Evolutionary conservation across 1,284 basidiomycete genomes (phyloP).

Genomic region (Moesziomyces parantarcticus): DNA sequence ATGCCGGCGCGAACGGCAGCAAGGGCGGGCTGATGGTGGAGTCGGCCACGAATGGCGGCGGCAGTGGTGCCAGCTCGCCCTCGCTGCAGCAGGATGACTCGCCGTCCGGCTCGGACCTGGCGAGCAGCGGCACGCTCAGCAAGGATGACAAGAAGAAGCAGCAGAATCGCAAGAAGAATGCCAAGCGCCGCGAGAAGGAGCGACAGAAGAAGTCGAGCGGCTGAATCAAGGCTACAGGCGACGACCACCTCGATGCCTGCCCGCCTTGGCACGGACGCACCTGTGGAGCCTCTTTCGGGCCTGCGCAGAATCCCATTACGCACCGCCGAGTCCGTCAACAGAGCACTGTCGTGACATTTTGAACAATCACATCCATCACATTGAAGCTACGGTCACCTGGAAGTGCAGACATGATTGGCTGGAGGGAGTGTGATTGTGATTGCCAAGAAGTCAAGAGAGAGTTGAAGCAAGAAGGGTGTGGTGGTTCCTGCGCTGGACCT

Average conservation of each 20-base stretch:
- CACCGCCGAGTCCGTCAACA: not conserved
- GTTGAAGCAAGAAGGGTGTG: not conserved
- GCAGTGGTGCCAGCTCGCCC: slow-evolving; percentile 29
- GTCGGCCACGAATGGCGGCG: slow-evolving; percentile 1
- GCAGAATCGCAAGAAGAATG: slow-evolving; percentile 47
- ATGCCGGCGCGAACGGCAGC: slow-evolving; percentile 2
- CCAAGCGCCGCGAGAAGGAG: slow-evolving; percentile 46
- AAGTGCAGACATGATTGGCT: not conserved
- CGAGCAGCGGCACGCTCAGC: slow-evolving; percentile 31
- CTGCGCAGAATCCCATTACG: too few relatives aligned
- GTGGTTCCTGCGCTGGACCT: not conserved
- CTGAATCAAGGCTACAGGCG: not conserved
- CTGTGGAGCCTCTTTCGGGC: too few relatives aligned
- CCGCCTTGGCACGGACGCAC: slow-evolving; percentile 4
- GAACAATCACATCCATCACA: not conserved
- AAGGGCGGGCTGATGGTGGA: slow-evolving; percentile 12
- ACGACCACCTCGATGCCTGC: not conserved
- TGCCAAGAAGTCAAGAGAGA: not conserved
- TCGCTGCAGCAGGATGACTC: slow-evolving; percentile 26
- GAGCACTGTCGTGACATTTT: not conserved
- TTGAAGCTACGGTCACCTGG: not conserved
- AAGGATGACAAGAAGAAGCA: slow-evolving; percentile 44
- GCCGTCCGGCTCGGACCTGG: slow-evolving; percentile 36
- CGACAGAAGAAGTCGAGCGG: slow-evolving; percentile 31
- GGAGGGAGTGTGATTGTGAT: not conserved